Evolutionary conservation across 192 early-diverging fungal genomes (phyloP), one percentile per base, ranked within the genome.

Genomic region (Backusella parvicylindrica): DNA sequence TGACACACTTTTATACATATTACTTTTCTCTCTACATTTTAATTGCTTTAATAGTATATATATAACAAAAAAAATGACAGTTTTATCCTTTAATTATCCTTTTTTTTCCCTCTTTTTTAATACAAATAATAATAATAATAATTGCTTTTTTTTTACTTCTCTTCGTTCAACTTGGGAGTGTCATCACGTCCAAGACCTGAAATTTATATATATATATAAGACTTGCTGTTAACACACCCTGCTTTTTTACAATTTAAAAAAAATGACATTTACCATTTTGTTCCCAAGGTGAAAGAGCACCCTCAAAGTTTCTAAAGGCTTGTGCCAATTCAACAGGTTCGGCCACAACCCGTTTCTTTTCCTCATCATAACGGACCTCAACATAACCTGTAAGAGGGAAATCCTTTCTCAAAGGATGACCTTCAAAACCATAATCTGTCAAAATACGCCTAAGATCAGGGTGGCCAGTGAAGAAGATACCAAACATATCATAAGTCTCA

Each of bases 361-460:
- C 95, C 71, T 99, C 98, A 81, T 99, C 98, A 81, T 98, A 99
- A 68, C 98, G 86, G 35, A 98, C 95, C 85, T 98, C 98, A 13
- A 98, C 96, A 80, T 98, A 99, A n/a, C 98, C 97, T 36, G 95
- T 97, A 49, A 99, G 86, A 63, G 98, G 98, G 87, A 99, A 99
- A 76, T 99, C 98, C 88, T 99, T 99, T 73, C 98, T 87, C 78
- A 99, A 70, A 75, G 93, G 93, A 77, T 95, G 90, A 13, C 97
- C 98, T 85, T 99, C 97, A 69, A 98, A 99, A 30, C 98, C 98
- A 78, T 99, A 99, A 84, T 98, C 96, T 63, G 96, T 97, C 83
- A 99, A 90, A 77, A 99, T 98, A 49, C 98, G 87, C 56, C 98
- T 83, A 81, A 99, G 82, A 86, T 99, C 98, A 8, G 98, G 98